Conservation (phyloP, 2,329 filamentous ascomycete genomes). For the Arachnomyces sp. region DNA sequence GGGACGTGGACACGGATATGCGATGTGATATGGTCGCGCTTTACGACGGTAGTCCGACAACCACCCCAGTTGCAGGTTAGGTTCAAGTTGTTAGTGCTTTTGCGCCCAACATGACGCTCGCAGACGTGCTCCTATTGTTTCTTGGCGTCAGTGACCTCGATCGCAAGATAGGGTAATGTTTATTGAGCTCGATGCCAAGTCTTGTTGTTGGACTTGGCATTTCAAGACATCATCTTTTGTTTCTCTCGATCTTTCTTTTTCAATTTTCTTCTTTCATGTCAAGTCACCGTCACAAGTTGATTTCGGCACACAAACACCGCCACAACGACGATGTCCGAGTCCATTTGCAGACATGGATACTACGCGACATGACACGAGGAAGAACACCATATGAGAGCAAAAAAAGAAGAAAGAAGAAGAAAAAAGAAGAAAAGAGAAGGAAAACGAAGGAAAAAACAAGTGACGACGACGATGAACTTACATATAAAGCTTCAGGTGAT, state of each 20-base stretch:
- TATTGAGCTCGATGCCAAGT: background rate
- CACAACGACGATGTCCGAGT: slow-evolving; percentile 5
- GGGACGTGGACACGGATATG: slow-evolving; percentile 99
- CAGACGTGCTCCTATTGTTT: slow-evolving; percentile 80
- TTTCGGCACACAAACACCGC: slow-evolving; percentile 7
- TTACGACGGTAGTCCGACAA: slow-evolving; percentile 93
- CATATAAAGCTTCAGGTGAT: slow-evolving; percentile 55
- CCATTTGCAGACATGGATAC: slow-evolving; percentile 9
- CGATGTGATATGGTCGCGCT: slow-evolving; percentile 98
- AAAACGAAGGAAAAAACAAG: too few species aligned
- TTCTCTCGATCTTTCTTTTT: too few species aligned
- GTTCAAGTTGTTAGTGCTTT: slow-evolving; percentile 98
- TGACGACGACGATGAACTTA: slow-evolving; percentile 28
- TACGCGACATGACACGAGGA: slow-evolving; percentile 1
- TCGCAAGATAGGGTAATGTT: background rate
- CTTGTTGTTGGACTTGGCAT: background rate
- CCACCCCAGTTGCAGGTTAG: slow-evolving; percentile 95
- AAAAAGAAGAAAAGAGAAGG: too few species aligned
- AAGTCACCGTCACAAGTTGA: too few species aligned
- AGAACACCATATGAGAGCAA: slow-evolving; percentile 4
- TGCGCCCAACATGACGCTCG: slow-evolving; percentile 95
- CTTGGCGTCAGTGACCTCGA: background rate
- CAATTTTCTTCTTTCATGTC: too few species aligned
- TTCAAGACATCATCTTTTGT: too few species aligned
- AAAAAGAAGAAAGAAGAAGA: slow-evolving; percentile 4